Percentiles rank a stretch among this genome's conserved stretches.
These are phyloP conservation scores for Corylus avellana DNA, from an alignment of 306 rosid genomes.

Conservation along the genomic window DNA sequence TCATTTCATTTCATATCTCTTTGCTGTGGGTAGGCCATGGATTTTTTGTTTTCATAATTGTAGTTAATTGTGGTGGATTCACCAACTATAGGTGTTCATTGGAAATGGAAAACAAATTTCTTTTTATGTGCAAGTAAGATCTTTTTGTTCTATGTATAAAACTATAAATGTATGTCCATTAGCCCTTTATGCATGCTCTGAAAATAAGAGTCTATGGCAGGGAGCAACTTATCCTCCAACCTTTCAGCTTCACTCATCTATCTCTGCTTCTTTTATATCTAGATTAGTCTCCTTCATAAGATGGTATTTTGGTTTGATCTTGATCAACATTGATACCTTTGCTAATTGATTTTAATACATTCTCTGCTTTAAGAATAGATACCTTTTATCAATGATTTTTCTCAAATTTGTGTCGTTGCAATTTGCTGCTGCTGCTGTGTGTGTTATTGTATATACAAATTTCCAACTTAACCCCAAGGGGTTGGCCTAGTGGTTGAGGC, in stretches of 20 bases:
- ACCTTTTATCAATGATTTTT: neutral
- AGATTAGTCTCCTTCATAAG: neutral
- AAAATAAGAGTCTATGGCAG: neutral
- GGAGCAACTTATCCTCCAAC: neutral
- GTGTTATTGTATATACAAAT: neutral
- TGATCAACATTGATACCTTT: neutral
- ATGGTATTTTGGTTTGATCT: neutral
- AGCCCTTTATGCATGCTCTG: neutral
- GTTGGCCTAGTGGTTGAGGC: no score
- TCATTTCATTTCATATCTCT: neutral
- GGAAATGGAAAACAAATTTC: neutral
- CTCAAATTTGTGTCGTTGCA: neutral
- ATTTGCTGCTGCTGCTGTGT: neutral
- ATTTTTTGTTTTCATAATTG: neutral
- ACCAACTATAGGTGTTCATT: neutral
- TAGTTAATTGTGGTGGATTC: neutral
- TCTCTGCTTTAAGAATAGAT: neutral
- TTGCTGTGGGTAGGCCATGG: neutral
- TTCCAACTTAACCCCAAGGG: neutral
- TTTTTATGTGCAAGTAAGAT: neutral
- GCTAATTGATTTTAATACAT: neutral
- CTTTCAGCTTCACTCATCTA: neutral
- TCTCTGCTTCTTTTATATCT: neutral
- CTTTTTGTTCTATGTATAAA: neutral
- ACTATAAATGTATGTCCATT: neutral